Evolutionary conservation across 768 basidiomycete genomes (phyloP).

Genomic region (Butyriboletus loyo): DNA sequence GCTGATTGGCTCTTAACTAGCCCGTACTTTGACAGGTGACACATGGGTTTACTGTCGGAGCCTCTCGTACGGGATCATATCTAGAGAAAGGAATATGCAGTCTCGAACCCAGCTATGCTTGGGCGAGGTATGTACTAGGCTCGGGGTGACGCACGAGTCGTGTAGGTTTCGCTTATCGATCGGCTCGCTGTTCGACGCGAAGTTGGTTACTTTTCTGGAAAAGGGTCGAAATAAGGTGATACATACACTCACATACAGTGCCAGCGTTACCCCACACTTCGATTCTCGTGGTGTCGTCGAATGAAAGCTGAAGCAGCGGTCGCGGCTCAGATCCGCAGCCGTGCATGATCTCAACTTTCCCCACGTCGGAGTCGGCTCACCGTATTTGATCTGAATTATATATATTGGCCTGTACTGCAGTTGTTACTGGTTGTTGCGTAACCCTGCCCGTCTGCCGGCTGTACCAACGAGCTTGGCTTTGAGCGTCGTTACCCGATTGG

Average conservation of each 20-base stretch:
- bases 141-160: not conserved
- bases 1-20: not conserved
- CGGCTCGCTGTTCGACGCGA: not conserved
- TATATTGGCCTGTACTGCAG: not conserved
- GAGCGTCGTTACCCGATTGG: not conserved
- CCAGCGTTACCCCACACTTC: slow-evolving; percentile 20
- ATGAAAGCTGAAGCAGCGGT: slow-evolving; percentile 9
- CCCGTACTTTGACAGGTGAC: not conserved
- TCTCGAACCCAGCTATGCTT: slow-evolving; percentile 29
- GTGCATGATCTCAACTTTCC: slow-evolving; percentile 1
- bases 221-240: slow-evolving; percentile 1
- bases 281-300: slow-evolving; percentile 1
- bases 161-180: slow-evolving; percentile 4
- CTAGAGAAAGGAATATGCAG: slow-evolving; percentile 64
- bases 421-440: not conserved
- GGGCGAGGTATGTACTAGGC: not conserved
- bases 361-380: slow-evolving; percentile 15
- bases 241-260: not conserved
- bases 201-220: not conserved
- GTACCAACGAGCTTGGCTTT: not conserved
- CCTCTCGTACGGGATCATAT: too few relatives aligned
- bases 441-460: not conserved
- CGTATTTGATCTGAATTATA: not conserved
- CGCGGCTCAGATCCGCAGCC: slow-evolving; percentile 18
- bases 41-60: not conserved